A percentile compares a stretch with the other conserved stretches of the same genome.
phyloP scores from a whole-genome alignment of 768 basidiomycete genomes.

The Pisolithus marmoratus region DNA sequence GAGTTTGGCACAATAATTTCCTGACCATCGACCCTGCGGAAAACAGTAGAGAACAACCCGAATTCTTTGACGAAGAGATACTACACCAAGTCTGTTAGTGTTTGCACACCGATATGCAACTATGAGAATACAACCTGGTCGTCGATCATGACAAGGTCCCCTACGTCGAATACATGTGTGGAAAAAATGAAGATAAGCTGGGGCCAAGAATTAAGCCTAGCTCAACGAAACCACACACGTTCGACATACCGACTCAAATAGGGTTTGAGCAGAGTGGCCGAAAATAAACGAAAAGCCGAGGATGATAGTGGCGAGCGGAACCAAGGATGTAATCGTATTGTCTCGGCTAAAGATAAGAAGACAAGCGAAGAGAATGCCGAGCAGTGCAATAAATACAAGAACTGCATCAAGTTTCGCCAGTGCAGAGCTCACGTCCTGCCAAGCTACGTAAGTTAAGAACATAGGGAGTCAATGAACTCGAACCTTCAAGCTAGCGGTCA shows the following conservation, averaged over 20 bases:
- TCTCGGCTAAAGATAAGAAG: conserved; percentile 69
- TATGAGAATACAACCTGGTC: conserved; percentile 39
- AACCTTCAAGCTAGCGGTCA: conserved; percentile 70
- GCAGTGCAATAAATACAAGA: conserved; percentile 49
- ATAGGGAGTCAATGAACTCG: conserved; percentile 3
- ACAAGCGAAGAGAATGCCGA: conserved; percentile 61
- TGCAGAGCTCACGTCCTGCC: conserved; percentile 62
- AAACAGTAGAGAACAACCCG: conserved; percentile 74
- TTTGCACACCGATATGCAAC: not conserved
- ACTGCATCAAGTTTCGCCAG: conserved; percentile 78
- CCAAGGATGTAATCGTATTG: conserved; percentile 64
- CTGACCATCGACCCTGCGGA: conserved; percentile 75
- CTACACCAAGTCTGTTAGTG: not conserved
- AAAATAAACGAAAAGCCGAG: conserved; percentile 85
- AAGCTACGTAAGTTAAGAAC: conserved; percentile 2
- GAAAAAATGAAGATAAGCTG: conserved; percentile 83
- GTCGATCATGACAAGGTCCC: conserved; percentile 79
- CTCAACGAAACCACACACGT: not conserved
- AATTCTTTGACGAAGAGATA: conserved; percentile 59
- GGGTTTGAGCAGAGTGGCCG: conserved; percentile 70
- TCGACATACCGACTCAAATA: conserved; percentile 66
- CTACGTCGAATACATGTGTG: conserved; percentile 82
- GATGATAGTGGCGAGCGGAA: conserved; percentile 74
- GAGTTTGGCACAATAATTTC: conserved; percentile 77
- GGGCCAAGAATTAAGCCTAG: not conserved